Conservation (phyloP, 176 grass and related monocot species). For the Aegilops umbellulata region DNA sequence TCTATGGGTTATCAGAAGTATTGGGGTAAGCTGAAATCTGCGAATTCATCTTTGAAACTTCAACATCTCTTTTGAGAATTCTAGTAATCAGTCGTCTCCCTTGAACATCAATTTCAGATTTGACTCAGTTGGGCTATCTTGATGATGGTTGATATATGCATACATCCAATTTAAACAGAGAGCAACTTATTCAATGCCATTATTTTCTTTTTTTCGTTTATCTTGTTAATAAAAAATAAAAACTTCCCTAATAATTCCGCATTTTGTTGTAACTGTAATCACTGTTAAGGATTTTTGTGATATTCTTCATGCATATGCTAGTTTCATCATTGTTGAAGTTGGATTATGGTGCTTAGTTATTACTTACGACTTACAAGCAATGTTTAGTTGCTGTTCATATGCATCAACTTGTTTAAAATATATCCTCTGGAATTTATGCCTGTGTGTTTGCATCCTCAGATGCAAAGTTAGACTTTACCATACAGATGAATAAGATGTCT, state of each 20-base stretch:
- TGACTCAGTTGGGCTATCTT: not conserved
- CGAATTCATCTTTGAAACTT: not conserved
- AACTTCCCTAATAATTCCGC: not conserved
- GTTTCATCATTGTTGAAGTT: no score
- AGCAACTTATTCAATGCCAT: not conserved
- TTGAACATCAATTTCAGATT: conserved; percentile 17
- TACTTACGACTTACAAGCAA: not conserved
- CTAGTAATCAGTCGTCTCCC: not conserved
- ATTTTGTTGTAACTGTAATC: not conserved
- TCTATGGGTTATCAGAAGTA: conserved; percentile 96
- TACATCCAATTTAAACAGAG: not conserved
- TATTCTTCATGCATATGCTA: not conserved
- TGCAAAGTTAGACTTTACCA: not conserved
- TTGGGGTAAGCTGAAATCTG: conserved; percentile 63
- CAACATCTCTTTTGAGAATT: not conserved
- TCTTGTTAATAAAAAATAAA: no score
- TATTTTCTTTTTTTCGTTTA: not conserved
- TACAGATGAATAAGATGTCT: not conserved
- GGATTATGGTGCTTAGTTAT: not conserved
- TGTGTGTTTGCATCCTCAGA: no score
- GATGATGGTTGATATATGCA: not conserved
- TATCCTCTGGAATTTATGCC: no score
- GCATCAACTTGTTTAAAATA: not conserved
- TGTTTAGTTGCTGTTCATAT: not conserved
- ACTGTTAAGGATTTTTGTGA: not conserved